These are phyloP conservation scores for Anthostomella pinea DNA, from an alignment of 2,329 filamentous ascomycete species.

Conservation along the genomic window DNA sequence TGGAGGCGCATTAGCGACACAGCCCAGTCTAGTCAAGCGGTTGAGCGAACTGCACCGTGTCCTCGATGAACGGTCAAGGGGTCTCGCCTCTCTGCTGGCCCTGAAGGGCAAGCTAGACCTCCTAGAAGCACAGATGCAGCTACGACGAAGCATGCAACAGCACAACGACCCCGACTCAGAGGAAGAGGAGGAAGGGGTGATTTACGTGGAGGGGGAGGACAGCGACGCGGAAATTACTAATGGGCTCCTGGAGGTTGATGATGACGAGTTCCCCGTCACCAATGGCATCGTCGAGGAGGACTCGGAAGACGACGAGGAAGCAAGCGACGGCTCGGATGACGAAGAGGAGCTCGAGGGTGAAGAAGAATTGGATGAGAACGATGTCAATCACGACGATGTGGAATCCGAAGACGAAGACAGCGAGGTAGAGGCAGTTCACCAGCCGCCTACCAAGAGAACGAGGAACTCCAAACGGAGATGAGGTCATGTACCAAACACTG, in stretches of 20 bases:
- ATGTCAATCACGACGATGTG: conserved; percentile 58
- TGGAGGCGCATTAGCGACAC: conserved; percentile 83
- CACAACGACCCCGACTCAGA: conserved; percentile 52
- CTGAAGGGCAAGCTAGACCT: conserved; percentile 96
- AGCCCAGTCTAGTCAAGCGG: conserved; percentile 77
- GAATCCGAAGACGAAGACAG: conserved; percentile 57
- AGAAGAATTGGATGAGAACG: conserved; percentile 54
- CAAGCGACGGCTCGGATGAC: conserved; percentile 38
- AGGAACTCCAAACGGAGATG: conserved; percentile 37
- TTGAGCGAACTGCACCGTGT: conserved; percentile 81
- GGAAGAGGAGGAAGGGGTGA: conserved; percentile 60
- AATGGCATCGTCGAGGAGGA: conserved; percentile 55
- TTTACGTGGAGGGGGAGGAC: conserved; percentile 84
- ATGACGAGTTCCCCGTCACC: conserved; percentile 55
- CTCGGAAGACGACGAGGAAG: conserved; percentile 57
- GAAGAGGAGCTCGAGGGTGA: conserved; percentile 47
- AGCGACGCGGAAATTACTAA: conserved; percentile 47
- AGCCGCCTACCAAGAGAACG: conserved; percentile 41
- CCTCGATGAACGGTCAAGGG: conserved; percentile 79
- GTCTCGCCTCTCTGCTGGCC: conserved; percentile 76
- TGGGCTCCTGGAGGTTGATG: conserved; percentile 50
- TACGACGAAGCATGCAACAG: conserved; percentile 68
- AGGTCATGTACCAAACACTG: conserved; percentile 11
- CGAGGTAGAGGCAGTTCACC: conserved; percentile 47
- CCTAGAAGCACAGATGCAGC: conserved; percentile 82